phyloP scores from a whole-genome alignment of 495 filamentous ascomycete genomes.

The Aspergillus asperescens region DNA sequence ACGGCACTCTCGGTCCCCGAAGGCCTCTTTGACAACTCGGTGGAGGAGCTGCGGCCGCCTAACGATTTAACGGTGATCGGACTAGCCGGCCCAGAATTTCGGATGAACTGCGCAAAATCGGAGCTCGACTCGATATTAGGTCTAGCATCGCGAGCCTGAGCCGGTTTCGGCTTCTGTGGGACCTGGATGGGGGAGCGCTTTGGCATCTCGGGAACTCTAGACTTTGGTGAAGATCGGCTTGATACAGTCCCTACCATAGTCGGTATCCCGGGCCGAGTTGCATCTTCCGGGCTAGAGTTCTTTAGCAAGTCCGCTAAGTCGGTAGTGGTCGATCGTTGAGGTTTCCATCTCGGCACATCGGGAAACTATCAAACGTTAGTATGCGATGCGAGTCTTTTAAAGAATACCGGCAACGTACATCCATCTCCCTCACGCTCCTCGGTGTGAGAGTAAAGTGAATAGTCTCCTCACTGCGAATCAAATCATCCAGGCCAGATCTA shows the following conservation, averaged over 20 bases:
- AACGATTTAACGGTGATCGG: slow-evolving; percentile 2
- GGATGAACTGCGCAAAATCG: slow-evolving; percentile 83
- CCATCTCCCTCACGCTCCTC: slow-evolving; percentile 78
- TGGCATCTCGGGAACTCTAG: slow-evolving; percentile 22
- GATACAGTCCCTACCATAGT: too few species aligned
- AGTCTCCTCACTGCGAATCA: slow-evolving; percentile 86
- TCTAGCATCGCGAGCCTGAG: slow-evolving; percentile 63
- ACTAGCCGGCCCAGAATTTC: slow-evolving; percentile 43
- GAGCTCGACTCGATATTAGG: slow-evolving; percentile 57
- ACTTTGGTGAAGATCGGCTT: slow-evolving; percentile 15
- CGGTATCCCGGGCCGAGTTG: slow-evolving; percentile 19
- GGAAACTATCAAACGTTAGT: slow-evolving; percentile 31
- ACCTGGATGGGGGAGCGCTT: slow-evolving; percentile 26
- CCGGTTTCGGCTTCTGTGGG: slow-evolving; percentile 26
- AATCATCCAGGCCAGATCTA: slow-evolving; percentile 66
- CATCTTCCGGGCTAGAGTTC: slow-evolving; percentile 27
- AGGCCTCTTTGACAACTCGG: slow-evolving; percentile 19
- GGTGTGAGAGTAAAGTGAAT: slow-evolving; percentile 93
- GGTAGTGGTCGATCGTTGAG: slow-evolving; percentile 30
- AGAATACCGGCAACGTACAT: slow-evolving; percentile 42
- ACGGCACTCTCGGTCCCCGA: slow-evolving; percentile 18
- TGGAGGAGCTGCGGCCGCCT: slow-evolving; percentile 15
- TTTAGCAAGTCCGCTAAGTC: slow-evolving; percentile 38
- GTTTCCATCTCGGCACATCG: slow-evolving; percentile 34
- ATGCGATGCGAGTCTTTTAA: neutral